A percentile compares a stretch with the other conserved stretches of the same genome.
Evolutionary conservation across 2,329 filamentous ascomycete genomes (phyloP).

Genomic region (Colletotrichum sidae): DNA sequence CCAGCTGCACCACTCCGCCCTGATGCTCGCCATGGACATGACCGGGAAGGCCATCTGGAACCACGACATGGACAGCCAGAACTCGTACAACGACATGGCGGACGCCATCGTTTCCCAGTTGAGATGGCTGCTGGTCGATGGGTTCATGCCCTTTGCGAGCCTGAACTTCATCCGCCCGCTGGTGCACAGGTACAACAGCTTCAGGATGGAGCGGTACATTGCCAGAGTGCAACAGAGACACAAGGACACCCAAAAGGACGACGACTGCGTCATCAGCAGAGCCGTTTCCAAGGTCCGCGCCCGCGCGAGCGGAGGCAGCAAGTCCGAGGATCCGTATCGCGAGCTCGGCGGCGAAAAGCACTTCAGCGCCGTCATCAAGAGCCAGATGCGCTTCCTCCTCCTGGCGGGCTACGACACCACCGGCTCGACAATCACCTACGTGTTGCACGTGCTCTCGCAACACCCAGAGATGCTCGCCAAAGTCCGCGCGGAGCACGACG

Average conservation of each 20-base stretch:
- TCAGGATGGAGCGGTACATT: conserved; percentile 23
- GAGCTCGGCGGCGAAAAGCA: conserved; percentile 11
- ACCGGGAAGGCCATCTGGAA: conserved; percentile 22
- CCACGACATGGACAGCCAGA: conserved; percentile 23
- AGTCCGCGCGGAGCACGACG: conserved; percentile 46
- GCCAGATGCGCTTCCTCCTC: conserved; percentile 47
- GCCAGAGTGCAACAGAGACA: conserved; percentile 1
- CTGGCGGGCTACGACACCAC: conserved; percentile 50
- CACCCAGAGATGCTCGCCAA: conserved; percentile 40
- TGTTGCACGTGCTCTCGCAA: conserved; percentile 39
- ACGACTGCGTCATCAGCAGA: conserved; percentile 16
- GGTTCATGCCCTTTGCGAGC: conserved; percentile 14
- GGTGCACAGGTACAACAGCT: conserved; percentile 24
- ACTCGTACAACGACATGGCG: conserved; percentile 16
- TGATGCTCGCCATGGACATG: conserved; percentile 25
- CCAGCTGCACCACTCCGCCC: conserved; percentile 6
- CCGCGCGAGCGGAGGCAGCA: neutral
- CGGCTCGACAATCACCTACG: conserved; percentile 42
- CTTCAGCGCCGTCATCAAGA: conserved; percentile 6
- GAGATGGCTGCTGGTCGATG: conserved; percentile 12
- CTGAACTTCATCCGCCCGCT: conserved; percentile 19
- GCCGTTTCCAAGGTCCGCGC: conserved; percentile 4
- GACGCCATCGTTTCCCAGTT: conserved; percentile 23
- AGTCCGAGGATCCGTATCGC: neutral
- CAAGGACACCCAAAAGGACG: neutral